phyloP scores from a whole-genome alignment of 805 yeast genomes.

The Yarrowia sp. region DNA sequence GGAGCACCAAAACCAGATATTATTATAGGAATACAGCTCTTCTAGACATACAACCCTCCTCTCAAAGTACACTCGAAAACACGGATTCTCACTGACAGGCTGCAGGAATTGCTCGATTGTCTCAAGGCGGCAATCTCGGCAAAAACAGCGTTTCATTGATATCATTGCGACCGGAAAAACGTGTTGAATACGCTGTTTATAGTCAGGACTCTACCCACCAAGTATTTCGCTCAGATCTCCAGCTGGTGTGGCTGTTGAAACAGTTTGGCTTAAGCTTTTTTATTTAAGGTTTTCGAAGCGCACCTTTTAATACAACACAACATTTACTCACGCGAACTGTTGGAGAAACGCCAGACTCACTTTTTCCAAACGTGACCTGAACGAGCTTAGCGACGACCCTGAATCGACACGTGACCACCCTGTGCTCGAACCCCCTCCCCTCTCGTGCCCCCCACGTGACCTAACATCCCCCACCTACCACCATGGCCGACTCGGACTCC shows the following conservation, averaged over 20 bases:
- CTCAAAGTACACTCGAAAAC: no score
- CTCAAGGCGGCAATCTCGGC: neutral
- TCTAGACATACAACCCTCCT: no score
- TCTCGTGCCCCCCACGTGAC: neutral
- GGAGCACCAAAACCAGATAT: no score
- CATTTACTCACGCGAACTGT: slow-evolving; percentile 23
- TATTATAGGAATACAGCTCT: no score
- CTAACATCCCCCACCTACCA: neutral
- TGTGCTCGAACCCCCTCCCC: neutral
- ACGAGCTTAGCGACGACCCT: neutral
- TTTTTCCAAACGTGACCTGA: neutral
- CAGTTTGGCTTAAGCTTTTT: neutral
- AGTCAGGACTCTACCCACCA: neutral
- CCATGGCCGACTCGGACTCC: slow-evolving; percentile 27
- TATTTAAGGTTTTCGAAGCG: slow-evolving; percentile 5
- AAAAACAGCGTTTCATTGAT: neutral
- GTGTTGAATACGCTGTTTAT: neutral
- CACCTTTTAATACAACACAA: slow-evolving; percentile 20
- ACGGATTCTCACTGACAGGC: no score
- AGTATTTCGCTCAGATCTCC: neutral
- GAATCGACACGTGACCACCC: slow-evolving; percentile 5
- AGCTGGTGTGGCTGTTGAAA: neutral
- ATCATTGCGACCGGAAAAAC: neutral
- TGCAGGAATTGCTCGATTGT: slow-evolving; percentile 2
- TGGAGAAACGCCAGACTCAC: slow-evolving; percentile 21